Evolutionary conservation across 2,329 filamentous ascomycete genomes (phyloP).

Genomic region (Calonectria pseudoreteaudii): DNA sequence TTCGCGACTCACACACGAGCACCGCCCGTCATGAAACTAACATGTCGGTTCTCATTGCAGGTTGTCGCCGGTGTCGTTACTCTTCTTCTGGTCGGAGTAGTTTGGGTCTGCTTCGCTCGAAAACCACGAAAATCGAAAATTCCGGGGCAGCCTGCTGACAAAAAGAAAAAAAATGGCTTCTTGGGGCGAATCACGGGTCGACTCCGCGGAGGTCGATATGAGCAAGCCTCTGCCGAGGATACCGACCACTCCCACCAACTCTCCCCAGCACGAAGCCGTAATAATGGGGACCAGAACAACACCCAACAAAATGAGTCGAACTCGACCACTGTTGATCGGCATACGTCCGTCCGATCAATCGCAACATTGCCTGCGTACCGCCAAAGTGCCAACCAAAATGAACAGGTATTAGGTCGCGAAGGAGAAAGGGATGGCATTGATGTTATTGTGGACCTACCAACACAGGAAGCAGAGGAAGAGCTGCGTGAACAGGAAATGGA

Average conservation of each 20-base stretch:
- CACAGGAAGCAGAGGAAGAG: conserved; percentile 80
- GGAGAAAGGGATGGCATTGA: conserved; percentile 94
- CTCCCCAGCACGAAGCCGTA: conserved; percentile 30
- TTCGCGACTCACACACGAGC: neutral
- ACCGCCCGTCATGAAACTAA: neutral
- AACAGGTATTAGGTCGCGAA: conserved; percentile 87
- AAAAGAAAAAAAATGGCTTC: conserved; percentile 35
- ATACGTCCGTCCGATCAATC: conserved; percentile 90
- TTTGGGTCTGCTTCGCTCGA: conserved; percentile 33
- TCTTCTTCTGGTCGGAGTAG: conserved; percentile 22
- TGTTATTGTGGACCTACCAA: conserved; percentile 87
- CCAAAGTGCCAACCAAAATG: conserved; percentile 76
- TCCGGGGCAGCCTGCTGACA: neutral
- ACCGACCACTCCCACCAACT: conserved; percentile 44
- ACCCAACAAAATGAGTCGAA: conserved; percentile 37
- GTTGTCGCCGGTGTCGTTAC: conserved; percentile 33
- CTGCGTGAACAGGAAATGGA: conserved; percentile 93
- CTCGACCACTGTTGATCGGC: conserved; percentile 72
- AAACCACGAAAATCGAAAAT: conserved; percentile 29
- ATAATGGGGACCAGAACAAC: conserved; percentile 26
- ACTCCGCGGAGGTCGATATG: conserved; percentile 39
- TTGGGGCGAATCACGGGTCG: conserved; percentile 33
- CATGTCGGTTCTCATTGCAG: conserved; percentile 23
- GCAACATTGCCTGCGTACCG: conserved; percentile 94
- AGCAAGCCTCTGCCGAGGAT: conserved; percentile 47